phyloP scores from a whole-genome alignment of 306 rosid species.

The Cucumis melo region DNA sequence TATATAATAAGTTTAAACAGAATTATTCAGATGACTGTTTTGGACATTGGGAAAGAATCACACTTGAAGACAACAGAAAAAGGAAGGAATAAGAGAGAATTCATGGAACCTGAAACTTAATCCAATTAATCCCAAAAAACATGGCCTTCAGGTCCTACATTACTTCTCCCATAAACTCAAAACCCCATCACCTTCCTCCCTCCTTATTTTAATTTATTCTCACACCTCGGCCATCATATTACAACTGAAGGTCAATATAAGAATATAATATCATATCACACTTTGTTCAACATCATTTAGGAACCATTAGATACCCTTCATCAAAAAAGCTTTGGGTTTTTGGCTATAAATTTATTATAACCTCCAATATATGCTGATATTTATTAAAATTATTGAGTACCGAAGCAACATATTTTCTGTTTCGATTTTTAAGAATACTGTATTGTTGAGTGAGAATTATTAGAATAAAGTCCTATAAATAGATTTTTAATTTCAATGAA shows the following conservation, averaged over 20 bases:
- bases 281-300: too few relatives aligned
- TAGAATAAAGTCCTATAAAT: neutral
- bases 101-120: conserved; percentile 7
- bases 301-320: too few relatives aligned
- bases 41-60: neutral
- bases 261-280: too few relatives aligned
- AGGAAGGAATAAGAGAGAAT: conserved; percentile 1
- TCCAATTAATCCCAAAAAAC: neutral
- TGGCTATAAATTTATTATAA: too few relatives aligned
- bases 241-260: too few relatives aligned
- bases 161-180: neutral
- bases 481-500: neutral
- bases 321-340: too few relatives aligned
- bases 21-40: neutral
- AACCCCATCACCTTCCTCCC: neutral
- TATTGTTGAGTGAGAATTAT: neutral
- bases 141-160: neutral
- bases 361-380: too few relatives aligned
- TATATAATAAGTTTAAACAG: too few relatives aligned
- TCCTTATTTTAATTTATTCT: neutral
- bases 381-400: too few relatives aligned
- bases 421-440: neutral
- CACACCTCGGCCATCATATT: too few relatives aligned
- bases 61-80: neutral
- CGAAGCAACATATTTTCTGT: neutral